These are phyloP conservation scores for Ganoderma lucidum DNA, from an alignment of 1,284 basidiomycete species.

Conservation along the genomic window DNA sequence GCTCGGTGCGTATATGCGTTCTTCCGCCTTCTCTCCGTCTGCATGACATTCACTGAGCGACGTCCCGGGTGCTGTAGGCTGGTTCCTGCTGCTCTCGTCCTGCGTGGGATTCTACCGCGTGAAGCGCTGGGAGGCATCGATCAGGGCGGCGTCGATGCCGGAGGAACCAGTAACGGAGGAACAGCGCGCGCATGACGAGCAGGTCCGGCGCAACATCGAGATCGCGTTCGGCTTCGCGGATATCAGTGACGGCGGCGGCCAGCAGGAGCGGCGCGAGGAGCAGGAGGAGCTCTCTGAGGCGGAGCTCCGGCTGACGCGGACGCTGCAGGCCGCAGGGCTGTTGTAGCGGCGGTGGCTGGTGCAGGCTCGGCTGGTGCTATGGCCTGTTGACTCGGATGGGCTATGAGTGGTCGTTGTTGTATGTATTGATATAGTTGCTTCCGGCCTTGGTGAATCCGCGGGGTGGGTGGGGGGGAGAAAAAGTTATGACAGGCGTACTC, in stretches of 20 bases:
- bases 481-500: background rate
- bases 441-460: background rate
- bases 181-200: conserved; percentile 54
- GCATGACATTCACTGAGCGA: background rate
- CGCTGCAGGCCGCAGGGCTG: conserved; percentile 63
- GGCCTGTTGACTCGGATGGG: background rate
- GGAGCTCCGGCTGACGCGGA: conserved; percentile 57
- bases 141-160: conserved; percentile 52
- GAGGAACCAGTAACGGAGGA: conserved; percentile 49
- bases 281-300: conserved; percentile 38
- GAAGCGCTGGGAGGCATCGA: conserved; percentile 79
- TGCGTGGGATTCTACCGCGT: conserved; percentile 85
- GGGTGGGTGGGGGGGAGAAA: background rate
- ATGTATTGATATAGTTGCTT: conserved; percentile 4
- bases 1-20: conserved; percentile 58
- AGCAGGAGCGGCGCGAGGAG: conserved; percentile 3
- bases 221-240: conserved; percentile 53
- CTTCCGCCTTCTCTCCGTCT: conserved; percentile 1
- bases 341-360: conserved; percentile 36
- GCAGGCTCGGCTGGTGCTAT: background rate
- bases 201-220: conserved; percentile 56
- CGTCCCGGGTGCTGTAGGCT: conserved; percentile 60
- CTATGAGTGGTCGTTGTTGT: too few relatives aligned
- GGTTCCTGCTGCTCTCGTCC: conserved; percentile 88
- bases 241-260: conserved; percentile 26